phyloP scores from a whole-genome alignment of 441 rosid species.

The Gossypium schwendimanii region DNA sequence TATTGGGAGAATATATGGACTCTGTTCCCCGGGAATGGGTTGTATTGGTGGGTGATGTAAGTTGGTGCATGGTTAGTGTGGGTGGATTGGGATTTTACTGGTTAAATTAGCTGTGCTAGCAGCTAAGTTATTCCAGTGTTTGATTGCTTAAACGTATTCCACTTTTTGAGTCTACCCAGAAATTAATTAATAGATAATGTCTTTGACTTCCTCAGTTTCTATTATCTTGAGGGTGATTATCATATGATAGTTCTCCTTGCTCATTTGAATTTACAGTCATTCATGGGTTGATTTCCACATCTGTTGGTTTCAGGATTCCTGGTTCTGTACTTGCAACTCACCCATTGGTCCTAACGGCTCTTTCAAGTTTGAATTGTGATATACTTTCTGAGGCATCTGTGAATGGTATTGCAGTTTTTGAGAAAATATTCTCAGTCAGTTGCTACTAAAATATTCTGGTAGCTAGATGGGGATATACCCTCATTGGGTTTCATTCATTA shows the following conservation, averaged over 20 bases:
- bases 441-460: slow-evolving; percentile 4
- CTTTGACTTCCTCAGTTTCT: background rate
- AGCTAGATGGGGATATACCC: background rate
- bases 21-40: background rate
- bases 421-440: slow-evolving; percentile 12
- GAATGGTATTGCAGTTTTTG: slow-evolving; percentile 55
- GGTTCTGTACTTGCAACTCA: slow-evolving; percentile 88
- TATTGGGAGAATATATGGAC: background rate
- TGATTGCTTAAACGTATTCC: background rate
- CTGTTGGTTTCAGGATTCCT: slow-evolving; percentile 65
- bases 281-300: slow-evolving; percentile 10
- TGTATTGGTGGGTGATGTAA: background rate
- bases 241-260: background rate
- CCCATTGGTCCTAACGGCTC: slow-evolving; percentile 82
- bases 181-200: background rate
- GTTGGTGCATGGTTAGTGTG: background rate
- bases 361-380: slow-evolving; percentile 82
- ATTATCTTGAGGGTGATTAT: background rate
- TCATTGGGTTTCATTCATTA: slow-evolving; percentile 3
- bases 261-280: slow-evolving; percentile 11
- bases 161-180: background rate
- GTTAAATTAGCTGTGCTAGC: slow-evolving; percentile 4
- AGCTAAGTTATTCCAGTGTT: background rate
- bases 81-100: background rate
- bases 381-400: slow-evolving; percentile 94